Base-by-base conservation (phyloP, 2,329 filamentous ascomycete genomes). In the Cladosporium sp. region DNA sequence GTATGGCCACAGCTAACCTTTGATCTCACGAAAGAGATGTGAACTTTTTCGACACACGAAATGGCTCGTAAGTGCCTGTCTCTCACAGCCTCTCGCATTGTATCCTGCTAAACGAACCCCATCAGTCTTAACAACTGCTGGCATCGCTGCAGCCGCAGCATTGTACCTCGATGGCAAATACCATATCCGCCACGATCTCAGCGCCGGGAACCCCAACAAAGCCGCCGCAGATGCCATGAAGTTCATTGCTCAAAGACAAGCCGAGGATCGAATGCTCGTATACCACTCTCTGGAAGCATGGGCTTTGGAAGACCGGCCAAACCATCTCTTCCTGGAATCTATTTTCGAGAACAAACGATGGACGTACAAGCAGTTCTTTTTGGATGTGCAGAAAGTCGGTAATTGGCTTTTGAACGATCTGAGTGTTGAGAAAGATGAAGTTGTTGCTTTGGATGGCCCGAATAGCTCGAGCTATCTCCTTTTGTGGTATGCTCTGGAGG, bases 291-390 rank as follows among this genome's bases (percentile, higher is more conserved):
- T 64, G 15, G 41, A 63, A 47, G 49, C 54, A 35, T 59, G 60
- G 53, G 60, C 60, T 2, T 40, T 49, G 35, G 38, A 54, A 13
- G 56, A 59, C 20, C 51, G 53, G 19, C 56, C 57, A 4, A 50
- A 52, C 3, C 53, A 60, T 36, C 43, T 52, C 1, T 64, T 64
- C 46, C 38, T 64, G 45, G 59, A 64, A 43, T 35, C 32, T 7
- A 35, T 35, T n/a, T 64, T 52, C 43, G 55, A 61, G 42, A 55
- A 55, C 15, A 53, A 57, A 20, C 73, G 70, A 35, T 88, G 85
- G 76, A 88, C 86, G 1, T 94, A 86, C 66, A 79, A 79, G 18
- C 74, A 91, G 60, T 76, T 79, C 5, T 91, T 93, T 67, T 76
- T 87, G 39, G 77, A 71, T 11, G 78, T 79, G 2, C 72, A 93